A percentile compares a stretch with the other conserved stretches of the same genome.
Conservation (phyloP, 1,139 yeast species). For the Taphrina betulina region DNA sequence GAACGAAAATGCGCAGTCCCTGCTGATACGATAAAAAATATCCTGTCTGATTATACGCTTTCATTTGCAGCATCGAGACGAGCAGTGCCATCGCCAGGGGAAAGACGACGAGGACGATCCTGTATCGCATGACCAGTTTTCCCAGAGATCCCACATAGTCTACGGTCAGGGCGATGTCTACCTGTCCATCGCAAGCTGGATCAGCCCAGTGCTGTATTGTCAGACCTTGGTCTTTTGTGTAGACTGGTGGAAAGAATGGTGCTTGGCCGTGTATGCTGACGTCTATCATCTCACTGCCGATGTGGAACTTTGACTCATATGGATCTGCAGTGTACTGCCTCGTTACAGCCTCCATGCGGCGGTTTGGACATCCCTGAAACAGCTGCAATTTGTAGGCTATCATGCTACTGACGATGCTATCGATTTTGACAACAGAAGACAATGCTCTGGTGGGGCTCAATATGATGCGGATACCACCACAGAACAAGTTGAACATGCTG, state of each 20-base stretch:
- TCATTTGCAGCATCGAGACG: constrained; percentile 41
- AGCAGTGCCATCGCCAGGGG: constrained; percentile 43
- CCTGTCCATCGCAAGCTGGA: constrained; percentile 37
- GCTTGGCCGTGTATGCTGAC: constrained; percentile 64
- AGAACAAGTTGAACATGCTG: constrained; percentile 53
- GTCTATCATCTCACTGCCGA: constrained; percentile 51
- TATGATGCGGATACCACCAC: constrained; percentile 37
- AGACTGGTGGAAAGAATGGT: constrained; percentile 62
- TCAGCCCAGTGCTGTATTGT: constrained; percentile 47
- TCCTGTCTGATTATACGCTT: constrained; percentile 42
- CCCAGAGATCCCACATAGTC: constrained; percentile 46
- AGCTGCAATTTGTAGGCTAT: constrained; percentile 54
- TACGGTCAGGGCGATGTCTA: constrained; percentile 42
- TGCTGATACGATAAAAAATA: constrained; percentile 55
- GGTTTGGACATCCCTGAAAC: constrained; percentile 12
- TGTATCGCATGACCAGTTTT: constrained; percentile 44
- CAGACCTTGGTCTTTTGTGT: constrained; percentile 40
- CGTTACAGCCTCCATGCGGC: constrained; percentile 59
- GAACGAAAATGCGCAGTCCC: constrained; percentile 48
- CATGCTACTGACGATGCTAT: constrained; percentile 58
- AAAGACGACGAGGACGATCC: constrained; percentile 43
- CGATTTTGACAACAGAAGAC: constrained; percentile 55
- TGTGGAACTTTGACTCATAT: constrained; percentile 74
- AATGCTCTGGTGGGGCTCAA: constrained; percentile 46
- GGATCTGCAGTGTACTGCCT: constrained; percentile 69